Base-by-base conservation (phyloP, 2,329 filamentous ascomycete species). In the Fusarium brachygibbosum region DNA sequence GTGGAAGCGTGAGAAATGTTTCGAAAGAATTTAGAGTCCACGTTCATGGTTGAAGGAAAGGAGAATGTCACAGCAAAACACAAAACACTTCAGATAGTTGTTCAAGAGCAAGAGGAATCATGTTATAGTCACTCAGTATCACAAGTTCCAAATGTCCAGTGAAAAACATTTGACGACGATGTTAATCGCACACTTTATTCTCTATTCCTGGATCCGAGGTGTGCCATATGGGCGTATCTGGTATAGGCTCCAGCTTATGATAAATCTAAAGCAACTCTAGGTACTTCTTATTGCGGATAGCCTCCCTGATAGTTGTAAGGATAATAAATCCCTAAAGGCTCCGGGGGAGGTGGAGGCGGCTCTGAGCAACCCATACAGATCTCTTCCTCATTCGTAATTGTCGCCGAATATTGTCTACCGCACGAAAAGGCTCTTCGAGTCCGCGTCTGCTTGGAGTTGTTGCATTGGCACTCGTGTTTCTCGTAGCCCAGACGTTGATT, bases 341-440 rank as follows among this genome's bases (percentile, higher is more conserved):
- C 23, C 0, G 14, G 9, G 1, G 44, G 31, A 51, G 40, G 38
- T 4, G 38, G 31, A 16, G 9, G 8, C 0, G 56, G 25, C 9
- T 8, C 6, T 13, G 9, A 13, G 12, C 57, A 62, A 3, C 1
- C 6, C 1, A 32, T 19, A 9, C 46, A 62, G 0, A 19, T 35
- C 6, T 62, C 59, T 1, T 62, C 23, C 10, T 40, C 11, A 10
- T 63, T 55, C 46, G 40, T 52, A 17, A 63, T 35, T 8, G 41
- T 54, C 14, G 51, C n/a, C 3, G 38, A 31, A 4, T 62, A 25
- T 5, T 17, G 8, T 4, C 16, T 41, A 1, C 59, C 46, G 5
- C 42, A 55, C 1, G 48, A 55, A 4, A 35, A 29, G 1, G 32
- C n/a, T 6, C 7, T 9, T 34, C 11, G 25, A 2, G 4, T 29